Evolutionary conservation across 202 grass and related monocot species (phyloP).

Genomic region (Zizania palustris): DNA sequence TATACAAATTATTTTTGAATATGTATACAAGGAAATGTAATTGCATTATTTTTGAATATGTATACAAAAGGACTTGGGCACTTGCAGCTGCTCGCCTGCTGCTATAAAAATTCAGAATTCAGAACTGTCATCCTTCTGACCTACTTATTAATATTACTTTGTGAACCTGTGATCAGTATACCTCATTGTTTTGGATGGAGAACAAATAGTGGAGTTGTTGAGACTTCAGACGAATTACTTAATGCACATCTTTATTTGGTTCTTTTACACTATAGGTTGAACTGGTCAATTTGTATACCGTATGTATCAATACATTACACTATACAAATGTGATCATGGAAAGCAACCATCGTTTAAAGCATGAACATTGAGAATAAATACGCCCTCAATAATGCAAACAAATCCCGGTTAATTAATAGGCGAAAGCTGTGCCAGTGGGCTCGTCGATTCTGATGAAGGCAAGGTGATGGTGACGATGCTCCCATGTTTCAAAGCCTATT

Average conservation of each 20-base stretch:
- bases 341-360: background rate
- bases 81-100: no score
- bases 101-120: background rate
- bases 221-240: no score
- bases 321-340: background rate
- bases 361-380: background rate
- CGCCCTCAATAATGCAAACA: conserved; percentile 1
- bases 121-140: background rate
- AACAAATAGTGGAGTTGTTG: no score
- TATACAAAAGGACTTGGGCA: background rate
- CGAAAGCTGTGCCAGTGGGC: background rate
- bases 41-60: conserved; percentile 19
- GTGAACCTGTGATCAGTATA: background rate
- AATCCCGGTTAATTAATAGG: background rate
- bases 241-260: no score
- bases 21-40: conserved; percentile 1
- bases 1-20: conserved; percentile 24
- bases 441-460: background rate
- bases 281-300: no score
- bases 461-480: background rate
- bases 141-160: background rate
- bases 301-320: no score
- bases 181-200: background rate
- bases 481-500: conserved; percentile 51
- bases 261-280: no score